Evolutionary conservation across 2,329 filamentous ascomycete genomes (phyloP).

Genomic region (Aspergillus vadensis): DNA sequence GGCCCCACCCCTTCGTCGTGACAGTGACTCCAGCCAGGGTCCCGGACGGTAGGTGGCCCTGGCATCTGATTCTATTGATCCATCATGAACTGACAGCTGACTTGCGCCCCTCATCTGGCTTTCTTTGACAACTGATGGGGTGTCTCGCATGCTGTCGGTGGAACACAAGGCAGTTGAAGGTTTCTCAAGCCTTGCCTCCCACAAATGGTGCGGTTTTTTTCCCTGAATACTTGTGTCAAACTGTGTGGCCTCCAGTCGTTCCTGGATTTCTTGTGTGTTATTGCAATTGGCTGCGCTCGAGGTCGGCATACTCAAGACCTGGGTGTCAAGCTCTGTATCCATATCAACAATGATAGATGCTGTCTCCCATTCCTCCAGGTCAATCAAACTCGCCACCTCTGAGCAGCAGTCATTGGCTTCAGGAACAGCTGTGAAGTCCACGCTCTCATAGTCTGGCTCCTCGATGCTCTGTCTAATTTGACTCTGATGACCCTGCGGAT

Average conservation of each 20-base stretch:
- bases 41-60: background rate
- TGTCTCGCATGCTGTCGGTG: too few relatives aligned
- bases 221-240: too few relatives aligned
- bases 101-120: background rate
- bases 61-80: background rate
- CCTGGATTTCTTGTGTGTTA: background rate
- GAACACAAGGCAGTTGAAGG: background rate
- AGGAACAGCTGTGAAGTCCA: background rate
- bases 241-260: background rate
- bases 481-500: background rate
- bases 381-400: background rate
- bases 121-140: too few relatives aligned
- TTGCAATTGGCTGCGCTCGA: background rate
- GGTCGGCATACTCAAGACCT: background rate
- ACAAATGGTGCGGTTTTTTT: too few relatives aligned
- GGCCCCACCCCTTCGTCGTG: background rate
- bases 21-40: background rate
- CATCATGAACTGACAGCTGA: background rate
- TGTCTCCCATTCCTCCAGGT: background rate
- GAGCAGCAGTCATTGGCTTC: background rate
- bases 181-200: too few relatives aligned
- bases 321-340: background rate
- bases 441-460: background rate
- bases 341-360: background rate
- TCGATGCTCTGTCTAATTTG: background rate